Conservation (phyloP, 2,329 filamentous ascomycete species). For the Aspergillus sergii region DNA sequence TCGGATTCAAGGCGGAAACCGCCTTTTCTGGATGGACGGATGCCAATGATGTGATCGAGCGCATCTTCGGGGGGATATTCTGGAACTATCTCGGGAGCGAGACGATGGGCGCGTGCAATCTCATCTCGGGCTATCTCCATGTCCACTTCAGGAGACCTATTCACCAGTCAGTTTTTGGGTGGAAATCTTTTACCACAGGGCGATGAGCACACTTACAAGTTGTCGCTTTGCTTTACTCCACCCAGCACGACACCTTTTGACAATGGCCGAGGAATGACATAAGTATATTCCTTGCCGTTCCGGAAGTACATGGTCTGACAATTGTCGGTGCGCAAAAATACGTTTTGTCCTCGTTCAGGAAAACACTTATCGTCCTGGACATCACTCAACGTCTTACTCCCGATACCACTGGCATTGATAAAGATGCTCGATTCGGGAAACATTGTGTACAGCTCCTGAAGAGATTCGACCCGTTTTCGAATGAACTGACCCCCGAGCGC, state of each 20-base stretch:
- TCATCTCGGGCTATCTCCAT: conserved; percentile 41
- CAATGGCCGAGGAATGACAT: conserved; percentile 40
- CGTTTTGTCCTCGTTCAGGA: conserved; percentile 42
- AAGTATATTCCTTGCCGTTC: conserved; percentile 42
- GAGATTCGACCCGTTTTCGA: conserved; percentile 35
- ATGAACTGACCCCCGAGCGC: conserved; percentile 38
- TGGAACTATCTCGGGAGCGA: conserved; percentile 41
- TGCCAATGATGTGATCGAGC: conserved; percentile 39
- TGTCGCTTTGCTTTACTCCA: conserved; percentile 38
- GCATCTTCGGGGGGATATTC: conserved; percentile 29
- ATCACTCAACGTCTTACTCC: conserved; percentile 37
- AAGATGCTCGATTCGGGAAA: conserved; percentile 41
- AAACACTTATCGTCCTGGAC: conserved; percentile 40
- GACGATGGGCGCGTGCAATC: conserved; percentile 40
- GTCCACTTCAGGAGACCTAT: conserved; percentile 38
- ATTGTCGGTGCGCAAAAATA: conserved; percentile 35
- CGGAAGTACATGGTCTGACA: conserved; percentile 38
- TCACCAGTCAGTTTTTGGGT: background rate
- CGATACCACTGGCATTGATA: conserved; percentile 43
- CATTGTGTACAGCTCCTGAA: conserved; percentile 36
- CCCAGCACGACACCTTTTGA: conserved; percentile 38
- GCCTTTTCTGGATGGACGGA: conserved; percentile 37
- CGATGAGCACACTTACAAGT: conserved; percentile 27
- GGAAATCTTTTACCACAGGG: background rate
- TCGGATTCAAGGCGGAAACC: conserved; percentile 40